phyloP scores from a whole-genome alignment of 495 filamentous ascomycete species.

The Aspergillus conjunctus region DNA sequence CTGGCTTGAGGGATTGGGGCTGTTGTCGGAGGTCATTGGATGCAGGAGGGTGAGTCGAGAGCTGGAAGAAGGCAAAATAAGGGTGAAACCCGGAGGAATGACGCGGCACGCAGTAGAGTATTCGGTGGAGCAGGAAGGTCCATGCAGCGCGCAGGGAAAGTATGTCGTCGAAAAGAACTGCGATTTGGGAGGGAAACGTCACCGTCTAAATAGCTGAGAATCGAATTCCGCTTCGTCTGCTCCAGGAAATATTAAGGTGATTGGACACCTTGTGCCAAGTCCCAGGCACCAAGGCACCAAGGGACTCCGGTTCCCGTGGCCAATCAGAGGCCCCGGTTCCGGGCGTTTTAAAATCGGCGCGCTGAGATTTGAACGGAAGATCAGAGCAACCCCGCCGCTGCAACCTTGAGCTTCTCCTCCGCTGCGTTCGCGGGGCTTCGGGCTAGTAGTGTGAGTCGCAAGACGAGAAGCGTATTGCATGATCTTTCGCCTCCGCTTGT shows the following conservation, averaged over 20 bases:
- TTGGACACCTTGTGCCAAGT: conserved; percentile 7
- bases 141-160: background rate
- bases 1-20: conserved; percentile 29
- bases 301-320: background rate
- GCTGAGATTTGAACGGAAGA: background rate
- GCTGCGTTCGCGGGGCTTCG: background rate
- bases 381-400: background rate
- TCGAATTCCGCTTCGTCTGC: conserved; percentile 4
- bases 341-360: background rate
- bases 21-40: conserved; percentile 41
- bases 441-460: background rate
- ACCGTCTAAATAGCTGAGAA: background rate
- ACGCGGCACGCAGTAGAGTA: background rate
- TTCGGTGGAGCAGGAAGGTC: background rate
- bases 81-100: background rate
- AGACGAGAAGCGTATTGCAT: background rate
- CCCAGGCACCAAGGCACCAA: conserved; percentile 17
- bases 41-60: conserved; percentile 11
- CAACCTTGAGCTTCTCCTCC: background rate
- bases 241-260: conserved; percentile 2
- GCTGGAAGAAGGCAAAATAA: background rate
- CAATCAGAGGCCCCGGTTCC: conserved; percentile 10
- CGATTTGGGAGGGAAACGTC: no score
- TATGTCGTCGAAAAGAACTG: background rate
- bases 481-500: background rate